Evolutionary conservation across 2,329 filamentous ascomycete species (phyloP).

Genomic region (Neofusicoccum cordaticola): DNA sequence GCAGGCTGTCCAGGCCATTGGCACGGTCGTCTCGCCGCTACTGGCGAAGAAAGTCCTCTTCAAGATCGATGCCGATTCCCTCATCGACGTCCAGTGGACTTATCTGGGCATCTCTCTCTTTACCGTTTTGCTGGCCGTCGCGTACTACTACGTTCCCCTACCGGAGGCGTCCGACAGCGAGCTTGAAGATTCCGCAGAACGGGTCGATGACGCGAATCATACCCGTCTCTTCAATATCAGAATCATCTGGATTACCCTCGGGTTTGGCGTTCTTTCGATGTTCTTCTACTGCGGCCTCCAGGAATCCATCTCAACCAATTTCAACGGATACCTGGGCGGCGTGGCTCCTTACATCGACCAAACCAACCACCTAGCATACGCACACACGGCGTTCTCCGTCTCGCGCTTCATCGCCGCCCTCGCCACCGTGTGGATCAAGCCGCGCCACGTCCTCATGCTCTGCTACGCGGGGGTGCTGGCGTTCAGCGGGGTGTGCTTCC

Average conservation of each 20-base stretch:
- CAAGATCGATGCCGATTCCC: constrained; percentile 46
- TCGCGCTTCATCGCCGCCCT: constrained; percentile 58
- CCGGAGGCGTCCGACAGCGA: constrained; percentile 62
- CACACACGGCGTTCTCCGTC: constrained; percentile 56
- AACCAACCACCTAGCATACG: constrained; percentile 50
- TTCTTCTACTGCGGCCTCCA: constrained; percentile 63
- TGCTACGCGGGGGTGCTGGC: constrained; percentile 53
- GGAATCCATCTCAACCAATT: constrained; percentile 53
- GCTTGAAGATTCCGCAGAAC: constrained; percentile 54
- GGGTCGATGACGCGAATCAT: constrained; percentile 50
- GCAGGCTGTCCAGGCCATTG: constrained; percentile 61
- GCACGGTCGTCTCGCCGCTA: constrained; percentile 58
- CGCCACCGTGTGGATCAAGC: constrained; percentile 54
- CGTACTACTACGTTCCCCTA: constrained; percentile 60
- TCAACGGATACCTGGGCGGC: constrained; percentile 42
- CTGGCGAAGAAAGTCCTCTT: constrained; percentile 60
- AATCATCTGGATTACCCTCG: constrained; percentile 57
- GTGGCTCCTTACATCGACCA: constrained; percentile 38
- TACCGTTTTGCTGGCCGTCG: constrained; percentile 56
- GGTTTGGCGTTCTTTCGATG: constrained; percentile 52
- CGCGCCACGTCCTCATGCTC: constrained; percentile 53
- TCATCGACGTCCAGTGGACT: constrained; percentile 63
- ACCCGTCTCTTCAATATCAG: constrained; percentile 38
- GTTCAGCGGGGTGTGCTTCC: constrained; percentile 52
- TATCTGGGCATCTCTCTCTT: constrained; percentile 64